These are phyloP conservation scores for Plicaturopsis crispa DNA, from an alignment of 768 basidiomycete genomes.

Conservation along the genomic window DNA sequence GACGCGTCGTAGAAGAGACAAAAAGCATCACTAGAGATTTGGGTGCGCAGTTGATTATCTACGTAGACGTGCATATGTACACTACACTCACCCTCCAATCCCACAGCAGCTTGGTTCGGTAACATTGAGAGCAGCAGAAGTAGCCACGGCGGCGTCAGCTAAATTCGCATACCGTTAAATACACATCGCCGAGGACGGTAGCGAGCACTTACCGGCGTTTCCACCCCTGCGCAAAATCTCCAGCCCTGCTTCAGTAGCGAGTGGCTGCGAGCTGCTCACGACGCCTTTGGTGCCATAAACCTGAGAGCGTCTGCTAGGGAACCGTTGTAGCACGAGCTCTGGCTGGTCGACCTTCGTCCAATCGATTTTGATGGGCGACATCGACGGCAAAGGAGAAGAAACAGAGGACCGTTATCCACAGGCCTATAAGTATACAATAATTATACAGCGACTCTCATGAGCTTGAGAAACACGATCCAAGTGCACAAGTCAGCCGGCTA, in stretches of 20 bases:
- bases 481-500: too few relatives aligned
- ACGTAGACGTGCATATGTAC: not conserved
- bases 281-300: conserved; percentile 84
- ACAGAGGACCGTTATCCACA: too few relatives aligned
- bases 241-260: conserved; percentile 86
- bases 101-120: conserved; percentile 86
- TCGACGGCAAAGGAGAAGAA: conserved; percentile 4
- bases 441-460: too few relatives aligned
- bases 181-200: not conserved
- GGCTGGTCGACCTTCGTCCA: conserved; percentile 63
- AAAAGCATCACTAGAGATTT: conserved; percentile 65
- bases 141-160: conserved; percentile 95
- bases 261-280: conserved; percentile 84
- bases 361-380: conserved; percentile 31
- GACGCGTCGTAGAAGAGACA: conserved; percentile 89
- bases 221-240: conserved; percentile 91
- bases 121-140: conserved; percentile 86
- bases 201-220: conserved; percentile 68
- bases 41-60: conserved; percentile 9
- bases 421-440: too few relatives aligned
- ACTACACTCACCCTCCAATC: conserved; percentile 78
- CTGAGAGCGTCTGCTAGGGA: conserved; percentile 79
- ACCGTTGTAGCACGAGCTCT: conserved; percentile 57
- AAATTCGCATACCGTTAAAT: too few relatives aligned
- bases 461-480: too few relatives aligned